These are phyloP conservation scores for Ophiosphaerella korrae DNA, from an alignment of 2,329 filamentous ascomycete species.

Conservation along the genomic window DNA sequence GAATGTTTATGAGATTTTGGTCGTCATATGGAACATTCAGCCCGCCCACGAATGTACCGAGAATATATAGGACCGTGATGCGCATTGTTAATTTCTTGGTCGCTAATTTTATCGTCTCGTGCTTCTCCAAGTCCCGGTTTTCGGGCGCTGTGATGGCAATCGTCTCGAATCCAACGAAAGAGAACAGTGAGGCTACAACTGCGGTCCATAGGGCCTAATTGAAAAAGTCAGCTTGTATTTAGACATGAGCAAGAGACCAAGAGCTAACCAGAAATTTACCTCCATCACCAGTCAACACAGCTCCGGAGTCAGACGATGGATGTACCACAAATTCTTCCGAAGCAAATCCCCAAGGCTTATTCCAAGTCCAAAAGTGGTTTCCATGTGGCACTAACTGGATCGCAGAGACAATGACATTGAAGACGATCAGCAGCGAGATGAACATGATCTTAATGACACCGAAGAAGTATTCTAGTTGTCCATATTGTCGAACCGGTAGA, in stretches of 20 bases:
- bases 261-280: conserved; percentile 31
- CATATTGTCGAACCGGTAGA: conserved; percentile 84
- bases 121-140: conserved; percentile 48
- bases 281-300: conserved; percentile 34
- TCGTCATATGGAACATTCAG: conserved; percentile 52
- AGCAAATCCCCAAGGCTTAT: conserved; percentile 40
- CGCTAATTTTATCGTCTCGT: conserved; percentile 53
- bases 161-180: conserved; percentile 52
- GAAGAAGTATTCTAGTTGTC: conserved; percentile 85
- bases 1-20: conserved; percentile 33
- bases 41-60: conserved; percentile 50
- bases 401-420: conserved; percentile 50
- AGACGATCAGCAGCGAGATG: conserved; percentile 49
- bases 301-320: conserved; percentile 25
- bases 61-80: conserved; percentile 52
- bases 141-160: conserved; percentile 53
- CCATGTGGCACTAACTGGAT: conserved; percentile 28
- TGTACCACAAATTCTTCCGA: conserved; percentile 34
- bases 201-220: conserved; percentile 47
- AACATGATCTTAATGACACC: conserved; percentile 77
- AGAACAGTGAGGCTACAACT: conserved; percentile 50
- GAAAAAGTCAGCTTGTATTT: no score
- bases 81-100: conserved; percentile 51
- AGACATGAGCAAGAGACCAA: no score
- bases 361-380: conserved; percentile 42